Percentiles rank a stretch among this genome's conserved stretches.
phyloP scores from a whole-genome alignment of 2,329 filamentous ascomycete genomes.

The Nemania sp. region DNA sequence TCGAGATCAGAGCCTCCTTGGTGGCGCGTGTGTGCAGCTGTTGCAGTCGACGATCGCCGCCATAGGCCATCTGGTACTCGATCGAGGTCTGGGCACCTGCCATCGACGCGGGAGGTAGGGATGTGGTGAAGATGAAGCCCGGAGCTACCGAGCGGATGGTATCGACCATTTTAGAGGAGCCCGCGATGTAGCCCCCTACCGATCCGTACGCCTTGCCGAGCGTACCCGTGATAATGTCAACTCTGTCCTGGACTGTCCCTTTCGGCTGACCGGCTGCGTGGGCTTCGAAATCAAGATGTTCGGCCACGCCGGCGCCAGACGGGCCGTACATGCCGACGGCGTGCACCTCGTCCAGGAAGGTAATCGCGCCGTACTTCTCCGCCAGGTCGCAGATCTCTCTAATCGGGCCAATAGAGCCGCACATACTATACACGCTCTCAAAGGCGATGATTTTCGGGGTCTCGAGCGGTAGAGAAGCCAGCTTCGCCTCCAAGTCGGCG shows the following conservation, averaged over 20 bases:
- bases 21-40: slow-evolving; percentile 95
- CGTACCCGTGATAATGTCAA: slow-evolving; percentile 97
- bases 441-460: slow-evolving; percentile 98
- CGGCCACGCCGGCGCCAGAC: slow-evolving; percentile 90
- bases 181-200: slow-evolving; percentile 96
- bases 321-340: slow-evolving; percentile 99
- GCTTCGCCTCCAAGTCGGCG: slow-evolving; percentile 84
- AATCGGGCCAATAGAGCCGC: slow-evolving; percentile 93
- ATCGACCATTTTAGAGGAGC: slow-evolving; percentile 83
- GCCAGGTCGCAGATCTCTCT: slow-evolving; percentile 93
- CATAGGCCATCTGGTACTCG: slow-evolving; percentile 85
- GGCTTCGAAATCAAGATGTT: slow-evolving; percentile 92
- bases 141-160: slow-evolving; percentile 91
- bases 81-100: slow-evolving; percentile 89
- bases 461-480: slow-evolving; percentile 80
- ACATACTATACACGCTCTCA: slow-evolving; percentile 99
- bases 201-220: slow-evolving; percentile 97
- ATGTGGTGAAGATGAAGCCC: slow-evolving; percentile 98
- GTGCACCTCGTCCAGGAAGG: slow-evolving; percentile 97
- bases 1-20: slow-evolving; percentile 76
- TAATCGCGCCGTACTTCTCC: slow-evolving; percentile 95
- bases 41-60: slow-evolving; percentile 86
- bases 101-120: slow-evolving; percentile 94
- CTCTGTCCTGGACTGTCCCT: slow-evolving; percentile 89
- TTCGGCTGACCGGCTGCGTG: slow-evolving; percentile 74